A percentile compares a stretch with the other conserved stretches of the same genome.
Conservation (phyloP, 495 filamentous ascomycete genomes). For the Lasiosphaeris hirsuta region DNA sequence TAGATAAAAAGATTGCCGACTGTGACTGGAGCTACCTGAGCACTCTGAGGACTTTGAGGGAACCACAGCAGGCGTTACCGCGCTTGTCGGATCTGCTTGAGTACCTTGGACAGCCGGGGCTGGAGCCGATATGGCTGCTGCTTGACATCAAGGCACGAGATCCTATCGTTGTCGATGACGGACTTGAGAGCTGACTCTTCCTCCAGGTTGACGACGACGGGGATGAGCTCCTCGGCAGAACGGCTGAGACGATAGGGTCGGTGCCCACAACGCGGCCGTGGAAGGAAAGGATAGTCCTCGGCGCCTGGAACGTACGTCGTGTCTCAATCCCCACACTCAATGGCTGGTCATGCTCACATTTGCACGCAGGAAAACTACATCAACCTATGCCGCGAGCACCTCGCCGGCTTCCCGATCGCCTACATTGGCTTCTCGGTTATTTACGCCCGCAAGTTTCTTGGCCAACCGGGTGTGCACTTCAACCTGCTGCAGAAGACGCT, state of each 20-base stretch:
- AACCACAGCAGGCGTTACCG: constrained; percentile 69
- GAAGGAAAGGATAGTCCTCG: constrained; percentile 69
- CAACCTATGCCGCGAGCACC: constrained; percentile 52
- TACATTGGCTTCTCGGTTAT: constrained; percentile 69
- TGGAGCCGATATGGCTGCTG: constrained; percentile 71
- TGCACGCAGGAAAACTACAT: constrained; percentile 55
- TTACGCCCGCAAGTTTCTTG: constrained; percentile 68
- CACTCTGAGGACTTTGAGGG: constrained; percentile 60
- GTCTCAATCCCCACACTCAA: background rate
- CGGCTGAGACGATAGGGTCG: constrained; percentile 57
- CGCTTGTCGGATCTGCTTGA: constrained; percentile 71
- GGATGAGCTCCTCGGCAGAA: constrained; percentile 61
- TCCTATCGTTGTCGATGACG: background rate
- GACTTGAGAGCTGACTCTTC: constrained; percentile 9
- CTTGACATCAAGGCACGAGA: constrained; percentile 80
- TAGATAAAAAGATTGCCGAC: constrained; percentile 64
- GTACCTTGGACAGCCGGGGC: constrained; percentile 58
- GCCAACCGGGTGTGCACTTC: constrained; percentile 60
- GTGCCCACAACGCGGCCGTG: constrained; percentile 56
- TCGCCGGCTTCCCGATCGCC: constrained; percentile 64
- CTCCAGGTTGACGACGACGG: constrained; percentile 61
- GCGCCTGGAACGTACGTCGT: constrained; percentile 67
- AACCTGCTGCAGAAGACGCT: constrained; percentile 68
- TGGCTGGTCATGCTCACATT: constrained; percentile 6
- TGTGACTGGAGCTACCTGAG: constrained; percentile 71